Base-by-base conservation (phyloP, 2,329 filamentous ascomycete species). In the Neopestalotiopsis sp. region DNA sequence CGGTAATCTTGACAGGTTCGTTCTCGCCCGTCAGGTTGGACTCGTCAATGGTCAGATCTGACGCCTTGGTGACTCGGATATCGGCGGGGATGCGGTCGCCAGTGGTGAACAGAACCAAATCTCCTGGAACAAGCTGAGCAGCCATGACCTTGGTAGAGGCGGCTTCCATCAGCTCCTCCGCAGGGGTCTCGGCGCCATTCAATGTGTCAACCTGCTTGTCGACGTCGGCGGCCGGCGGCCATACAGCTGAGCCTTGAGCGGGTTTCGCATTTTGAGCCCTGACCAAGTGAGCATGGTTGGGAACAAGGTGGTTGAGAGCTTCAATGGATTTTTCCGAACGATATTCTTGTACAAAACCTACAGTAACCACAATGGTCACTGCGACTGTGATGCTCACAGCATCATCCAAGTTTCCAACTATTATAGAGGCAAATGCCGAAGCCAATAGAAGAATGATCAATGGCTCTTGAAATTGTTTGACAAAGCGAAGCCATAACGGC, bases 21-120 rank as follows among this genome's bases (percentile, higher is more conserved):
- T 97, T 98, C 81, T 99, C 96, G 69, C 96, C 96, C 0, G 96
- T 99, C 69, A 99, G 83, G 77, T 99, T 99, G 13, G 96, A 98
- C 75, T 96, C 95, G 78, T 99, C 97, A 72, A 99, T 97, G 57
- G 94, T 94, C 65, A 99, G 84, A 78, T 98, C 94, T 9, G 93
- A 90, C 12, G 95, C 93, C 77, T 94, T 92, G 7, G 94, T 98
- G 66, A 99, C 97, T 59, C 96, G 92, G 74, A 99, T 92, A 78
- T 99, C 96, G 68, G 96, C 96, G 5, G 96, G 96, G 73, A 99
- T 97, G 66, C 97, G 93, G 81, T 99, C 96, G 69, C 96, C 96
- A 0, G 96, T 98, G 20, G 95, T 94, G 79, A 99, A 98, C 1
- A 98, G 83, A 20, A 99, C 94, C 68, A 99, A 80, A 79, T 99